Percentiles rank a stretch among this genome's conserved stretches.
Evolutionary conservation across 148 eudicot genomes (phyloP).

Genomic region (Suaeda aralocaspica): DNA sequence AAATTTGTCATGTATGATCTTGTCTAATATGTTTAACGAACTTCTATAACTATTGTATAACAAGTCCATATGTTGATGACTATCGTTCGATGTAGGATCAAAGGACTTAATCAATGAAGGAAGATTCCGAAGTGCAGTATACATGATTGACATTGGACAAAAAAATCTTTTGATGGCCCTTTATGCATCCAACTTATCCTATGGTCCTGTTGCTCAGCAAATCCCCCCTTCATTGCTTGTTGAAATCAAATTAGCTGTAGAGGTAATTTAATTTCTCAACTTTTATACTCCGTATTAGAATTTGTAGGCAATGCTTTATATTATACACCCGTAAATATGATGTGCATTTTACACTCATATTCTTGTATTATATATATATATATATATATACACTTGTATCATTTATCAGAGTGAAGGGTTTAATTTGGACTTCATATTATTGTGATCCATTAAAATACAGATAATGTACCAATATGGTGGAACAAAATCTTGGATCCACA

Average conservation of each 20-base stretch:
- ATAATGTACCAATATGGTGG: conserved; percentile 35
- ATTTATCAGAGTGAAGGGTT: no score
- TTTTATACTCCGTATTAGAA: no score
- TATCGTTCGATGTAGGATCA: conserved; percentile 13
- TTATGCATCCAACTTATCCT: conserved; percentile 41
- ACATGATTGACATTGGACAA: conserved; percentile 42
- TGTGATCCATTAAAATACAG: conserved; percentile 18
- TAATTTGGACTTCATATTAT: not conserved
- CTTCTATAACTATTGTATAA: no score
- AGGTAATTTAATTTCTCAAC: conserved; percentile 20
- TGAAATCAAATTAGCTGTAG: conserved; percentile 36
- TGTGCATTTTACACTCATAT: no score
- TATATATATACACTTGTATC: no score
- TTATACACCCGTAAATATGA: no score
- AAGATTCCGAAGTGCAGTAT: conserved; percentile 32
- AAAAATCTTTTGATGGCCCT: conserved; percentile 39
- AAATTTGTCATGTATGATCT: not conserved
- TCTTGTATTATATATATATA: no score
- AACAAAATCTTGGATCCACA: conserved; percentile 44
- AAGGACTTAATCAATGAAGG: conserved; percentile 33
- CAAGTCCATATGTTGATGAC: not conserved
- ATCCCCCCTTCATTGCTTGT: conserved; percentile 39
- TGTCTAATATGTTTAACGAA: no score
- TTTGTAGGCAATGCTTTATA: no score
- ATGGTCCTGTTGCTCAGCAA: conserved; percentile 27